phyloP scores from a whole-genome alignment of 2,329 filamentous ascomycete genomes.

The Sclerotinia subarctica region DNA sequence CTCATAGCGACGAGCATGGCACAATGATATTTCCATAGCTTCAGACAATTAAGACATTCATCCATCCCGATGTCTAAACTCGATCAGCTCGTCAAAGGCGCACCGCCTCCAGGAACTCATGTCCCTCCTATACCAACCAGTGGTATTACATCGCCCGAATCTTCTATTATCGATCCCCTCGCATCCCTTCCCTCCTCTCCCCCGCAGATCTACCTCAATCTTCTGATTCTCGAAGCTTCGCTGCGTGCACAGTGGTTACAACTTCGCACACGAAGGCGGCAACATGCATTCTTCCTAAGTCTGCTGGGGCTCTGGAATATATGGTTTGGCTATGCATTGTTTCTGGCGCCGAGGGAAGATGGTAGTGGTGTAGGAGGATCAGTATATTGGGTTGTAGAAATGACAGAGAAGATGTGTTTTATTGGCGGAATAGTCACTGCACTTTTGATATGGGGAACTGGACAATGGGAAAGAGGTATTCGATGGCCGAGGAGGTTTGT shows the following conservation, averaged over 20 bases:
- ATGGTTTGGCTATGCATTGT: constrained; percentile 85
- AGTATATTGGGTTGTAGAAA: constrained; percentile 95
- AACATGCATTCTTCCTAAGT: constrained; percentile 89
- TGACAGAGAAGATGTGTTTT: constrained; percentile 84
- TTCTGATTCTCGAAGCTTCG: constrained; percentile 93
- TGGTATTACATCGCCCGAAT: constrained; percentile 39
- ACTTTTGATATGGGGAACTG: constrained; percentile 86
- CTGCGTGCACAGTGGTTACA: constrained; percentile 90
- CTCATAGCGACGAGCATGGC: constrained; percentile 7
- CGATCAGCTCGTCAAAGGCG: constrained; percentile 90
- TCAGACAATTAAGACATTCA: constrained; percentile 14
- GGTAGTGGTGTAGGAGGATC: constrained; percentile 86
- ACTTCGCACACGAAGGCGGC: constrained; percentile 78
- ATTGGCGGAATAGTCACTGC: constrained; percentile 86
- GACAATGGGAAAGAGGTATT: constrained; percentile 93
- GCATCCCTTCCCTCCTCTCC: constrained; percentile 40
- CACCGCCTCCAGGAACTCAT: constrained; percentile 59
- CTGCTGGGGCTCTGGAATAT: constrained; percentile 76
- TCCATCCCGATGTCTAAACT: constrained; percentile 36
- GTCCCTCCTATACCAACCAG: constrained; percentile 39
- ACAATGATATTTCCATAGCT: constrained; percentile 28
- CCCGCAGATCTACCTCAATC: constrained; percentile 82
- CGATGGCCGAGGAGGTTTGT: constrained; percentile 94
- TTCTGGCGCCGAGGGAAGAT: constrained; percentile 94
- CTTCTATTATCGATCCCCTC: constrained; percentile 37